These are phyloP conservation scores for Phytophthora uliginosa DNA, from an alignment of 352 stramenopile genomes.

Conservation along the genomic window DNA sequence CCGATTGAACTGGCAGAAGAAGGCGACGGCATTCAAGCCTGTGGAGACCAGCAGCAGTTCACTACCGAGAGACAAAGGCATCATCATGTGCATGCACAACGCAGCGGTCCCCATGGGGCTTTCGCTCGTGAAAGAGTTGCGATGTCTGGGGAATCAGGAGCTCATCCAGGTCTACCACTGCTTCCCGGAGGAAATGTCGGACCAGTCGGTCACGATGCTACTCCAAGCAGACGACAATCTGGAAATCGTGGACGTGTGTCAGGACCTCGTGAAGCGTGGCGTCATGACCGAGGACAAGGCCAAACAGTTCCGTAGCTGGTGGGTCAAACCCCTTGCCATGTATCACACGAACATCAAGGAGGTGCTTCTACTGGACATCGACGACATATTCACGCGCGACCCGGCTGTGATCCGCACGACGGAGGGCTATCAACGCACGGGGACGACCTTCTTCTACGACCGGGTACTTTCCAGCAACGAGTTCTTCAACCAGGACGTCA, in stretches of 20 bases:
- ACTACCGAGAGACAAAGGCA: slow-evolving; percentile 5
- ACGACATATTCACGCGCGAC: slow-evolving; percentile 37
- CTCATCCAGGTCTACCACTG: slow-evolving; percentile 14
- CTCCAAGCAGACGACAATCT: slow-evolving; percentile 20
- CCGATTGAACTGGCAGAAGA: neutral
- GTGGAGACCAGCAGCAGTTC: neutral
- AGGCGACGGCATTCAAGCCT: neutral
- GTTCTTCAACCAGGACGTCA: slow-evolving; percentile 28
- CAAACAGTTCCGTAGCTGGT: slow-evolving; percentile 37
- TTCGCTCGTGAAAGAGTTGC: slow-evolving; percentile 1
- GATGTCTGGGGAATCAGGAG: slow-evolving; percentile 5
- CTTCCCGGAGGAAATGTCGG: slow-evolving; percentile 30
- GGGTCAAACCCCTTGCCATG: slow-evolving; percentile 20
- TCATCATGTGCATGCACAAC: slow-evolving; percentile 22
- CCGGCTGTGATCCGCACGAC: slow-evolving; percentile 43
- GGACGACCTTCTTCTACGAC: slow-evolving; percentile 61
- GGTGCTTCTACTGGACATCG: slow-evolving; percentile 9
- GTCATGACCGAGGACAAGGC: slow-evolving; percentile 9
- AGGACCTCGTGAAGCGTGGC: slow-evolving; percentile 13
- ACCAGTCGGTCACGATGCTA: slow-evolving; percentile 15
- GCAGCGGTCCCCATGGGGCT: slow-evolving; percentile 5
- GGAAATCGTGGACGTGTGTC: slow-evolving; percentile 44
- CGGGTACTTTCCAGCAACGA: slow-evolving; percentile 16
- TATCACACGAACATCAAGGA: slow-evolving; percentile 10
- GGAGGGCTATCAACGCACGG: slow-evolving; percentile 44